Evolutionary conservation across 352 stramenopile species (phyloP), one percentile per base, ranked within the genome.

Genomic region (Phytophthora cryptogea): DNA sequence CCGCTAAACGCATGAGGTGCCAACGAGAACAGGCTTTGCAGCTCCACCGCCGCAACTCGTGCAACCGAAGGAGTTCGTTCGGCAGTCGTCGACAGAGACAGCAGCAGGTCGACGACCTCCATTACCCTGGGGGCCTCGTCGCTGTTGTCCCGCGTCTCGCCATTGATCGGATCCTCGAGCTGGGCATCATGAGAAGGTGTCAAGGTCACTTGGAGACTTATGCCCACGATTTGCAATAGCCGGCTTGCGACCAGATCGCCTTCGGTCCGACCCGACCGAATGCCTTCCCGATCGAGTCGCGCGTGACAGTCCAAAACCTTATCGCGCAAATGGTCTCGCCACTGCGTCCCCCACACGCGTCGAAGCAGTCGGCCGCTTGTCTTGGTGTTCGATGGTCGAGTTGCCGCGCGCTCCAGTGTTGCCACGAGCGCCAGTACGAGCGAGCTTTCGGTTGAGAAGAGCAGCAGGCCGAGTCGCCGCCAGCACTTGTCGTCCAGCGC

Each of bases 51-150:
- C 3, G 63, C 63, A 35, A 16, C 50, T 6, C 28, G 55, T 36
- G 63, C 63, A 11, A 67, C 32, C 7, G 32, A 14, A 17, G 50
- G 56, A 6, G 45, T 47, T 39, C 28, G 33, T 36, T 70, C 56
- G 13, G 23, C 39, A 8, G 37, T 49, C 27, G 33, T 59, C 23
- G 56, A 66, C 17, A 67, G 30, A 31, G 63, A 63, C 37, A 70
- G 16, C 44, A 70, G 35, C 39, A 70, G 50, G n/a, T 63, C 63
- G 32, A 70, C 63, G n/a, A 59, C 49, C 40, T 62, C 50, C 63
- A 70, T 66, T 16, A 60, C 35, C 14, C 45, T 54, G 13, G 60
- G 60, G 16, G 44, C 44, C 17, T 57, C 63, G 20, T 50, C 39
- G 33, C 23, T 45, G 5, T 7, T 17, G 33, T 39, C 33, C 17